Percentiles rank a stretch among this genome's conserved stretches.
phyloP scores from a whole-genome alignment of 1,284 basidiomycete genomes.

The Rhodotorula sp. region DNA sequence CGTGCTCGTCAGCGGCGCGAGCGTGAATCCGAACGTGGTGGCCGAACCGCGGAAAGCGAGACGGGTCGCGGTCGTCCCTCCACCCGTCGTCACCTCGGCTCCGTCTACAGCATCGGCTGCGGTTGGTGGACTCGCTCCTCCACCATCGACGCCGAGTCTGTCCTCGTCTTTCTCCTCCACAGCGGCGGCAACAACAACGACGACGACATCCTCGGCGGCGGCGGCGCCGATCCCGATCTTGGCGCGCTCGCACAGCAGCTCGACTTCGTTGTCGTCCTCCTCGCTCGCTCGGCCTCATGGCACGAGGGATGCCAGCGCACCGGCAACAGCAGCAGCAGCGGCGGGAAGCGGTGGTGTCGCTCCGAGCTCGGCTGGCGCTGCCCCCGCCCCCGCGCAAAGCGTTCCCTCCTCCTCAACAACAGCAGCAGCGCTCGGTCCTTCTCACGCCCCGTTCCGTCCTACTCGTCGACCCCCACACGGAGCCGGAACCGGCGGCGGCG shows the following conservation, averaged over 20 bases:
- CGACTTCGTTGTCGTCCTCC: neutral
- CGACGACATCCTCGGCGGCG: neutral
- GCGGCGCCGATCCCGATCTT: neutral
- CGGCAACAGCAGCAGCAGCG: neutral
- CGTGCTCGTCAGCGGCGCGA: neutral
- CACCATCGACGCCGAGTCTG: neutral
- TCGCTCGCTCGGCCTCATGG: neutral
- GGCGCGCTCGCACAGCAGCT: neutral
- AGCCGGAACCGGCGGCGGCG: neutral
- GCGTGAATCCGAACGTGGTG: neutral
- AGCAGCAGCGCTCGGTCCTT: neutral
- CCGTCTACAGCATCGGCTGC: neutral
- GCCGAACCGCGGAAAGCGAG: constrained; percentile 18
- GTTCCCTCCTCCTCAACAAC: neutral
- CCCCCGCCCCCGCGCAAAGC: neutral
- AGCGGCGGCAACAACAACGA: neutral
- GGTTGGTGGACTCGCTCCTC: neutral
- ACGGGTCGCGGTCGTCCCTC: constrained; percentile 6
- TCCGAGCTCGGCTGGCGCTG: neutral
- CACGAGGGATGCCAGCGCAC: neutral
- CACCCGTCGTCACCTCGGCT: neutral
- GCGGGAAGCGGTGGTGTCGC: neutral
- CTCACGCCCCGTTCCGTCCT: constrained; percentile 30
- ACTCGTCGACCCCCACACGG: neutral
- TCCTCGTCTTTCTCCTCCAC: neutral